These are phyloP conservation scores for Cymbomonas tetramitiformis DNA, from an alignment of 139 green algal genomes.

Conservation along the genomic window DNA sequence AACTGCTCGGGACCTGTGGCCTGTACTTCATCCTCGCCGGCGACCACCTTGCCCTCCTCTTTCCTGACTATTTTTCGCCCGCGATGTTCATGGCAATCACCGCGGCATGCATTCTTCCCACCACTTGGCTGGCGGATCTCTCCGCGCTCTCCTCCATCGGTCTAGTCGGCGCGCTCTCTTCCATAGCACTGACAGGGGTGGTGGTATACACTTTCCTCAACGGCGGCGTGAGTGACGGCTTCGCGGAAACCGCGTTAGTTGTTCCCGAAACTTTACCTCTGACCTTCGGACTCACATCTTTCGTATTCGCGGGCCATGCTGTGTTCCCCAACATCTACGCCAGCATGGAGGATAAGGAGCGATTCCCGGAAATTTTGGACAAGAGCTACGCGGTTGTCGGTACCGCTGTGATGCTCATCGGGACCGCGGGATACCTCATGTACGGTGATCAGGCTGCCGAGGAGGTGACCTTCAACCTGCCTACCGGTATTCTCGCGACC, in stretches of 20 bases:
- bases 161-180: slow-evolving; percentile 33
- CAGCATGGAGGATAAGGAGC: slow-evolving; percentile 41
- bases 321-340: slow-evolving; percentile 54
- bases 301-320: slow-evolving; percentile 56
- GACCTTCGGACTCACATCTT: slow-evolving; percentile 57
- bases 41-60: slow-evolving; percentile 16
- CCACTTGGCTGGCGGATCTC: slow-evolving; percentile 51
- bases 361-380: slow-evolving; percentile 29
- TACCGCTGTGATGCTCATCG: not conserved
- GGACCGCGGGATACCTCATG: slow-evolving; percentile 12
- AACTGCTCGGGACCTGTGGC: slow-evolving; percentile 55
- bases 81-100: slow-evolving; percentile 1
- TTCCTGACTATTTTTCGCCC: not conserved
- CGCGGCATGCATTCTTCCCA: slow-evolving; percentile 46
- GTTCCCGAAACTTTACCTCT: slow-evolving; percentile 40
- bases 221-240: not conserved
- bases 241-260: slow-evolving; percentile 30
- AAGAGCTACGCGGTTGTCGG: slow-evolving; percentile 18
- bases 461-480: slow-evolving; percentile 21
- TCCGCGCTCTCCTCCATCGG: slow-evolving; percentile 45
- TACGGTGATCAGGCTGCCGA: slow-evolving; percentile 12
- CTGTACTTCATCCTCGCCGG: slow-evolving; percentile 54
- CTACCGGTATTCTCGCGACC: not conserved
- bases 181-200: slow-evolving; percentile 26
- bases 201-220: slow-evolving; percentile 5